Evolutionary conservation across 2,329 filamentous ascomycete species (phyloP).

Genomic region (Paraphoma sp.): DNA sequence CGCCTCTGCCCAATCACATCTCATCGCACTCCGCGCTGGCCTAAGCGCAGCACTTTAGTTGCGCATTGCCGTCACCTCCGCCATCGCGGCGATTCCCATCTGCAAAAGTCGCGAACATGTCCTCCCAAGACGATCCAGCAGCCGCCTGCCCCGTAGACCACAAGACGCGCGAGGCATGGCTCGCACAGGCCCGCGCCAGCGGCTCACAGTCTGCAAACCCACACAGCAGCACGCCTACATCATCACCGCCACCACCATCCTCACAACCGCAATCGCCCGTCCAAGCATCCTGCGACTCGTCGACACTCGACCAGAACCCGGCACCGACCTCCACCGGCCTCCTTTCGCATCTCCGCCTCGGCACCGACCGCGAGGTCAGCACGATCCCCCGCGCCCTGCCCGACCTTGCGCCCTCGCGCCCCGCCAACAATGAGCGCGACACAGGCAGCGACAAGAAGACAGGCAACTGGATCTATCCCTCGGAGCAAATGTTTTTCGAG

Average conservation of each 20-base stretch:
- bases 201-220: conserved; percentile 26
- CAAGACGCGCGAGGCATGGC: conserved; percentile 86
- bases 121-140: conserved; percentile 41
- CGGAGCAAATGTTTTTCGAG: conserved; percentile 96
- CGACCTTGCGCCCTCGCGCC: conserved; percentile 40
- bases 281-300: conserved; percentile 48
- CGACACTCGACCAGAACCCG: conserved; percentile 40
- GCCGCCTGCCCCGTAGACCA: conserved; percentile 84
- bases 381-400: conserved; percentile 42
- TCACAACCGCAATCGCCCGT: conserved; percentile 20
- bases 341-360: conserved; percentile 42
- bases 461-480: conserved; percentile 97
- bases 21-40: conserved; percentile 19
- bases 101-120: conserved; percentile 22
- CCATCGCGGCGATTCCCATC: conserved; percentile 9
- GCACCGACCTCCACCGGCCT: conserved; percentile 20
- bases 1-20: conserved; percentile 24
- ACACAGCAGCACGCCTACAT: conserved; percentile 16
- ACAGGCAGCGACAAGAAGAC: conserved; percentile 65
- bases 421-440: conserved; percentile 80
- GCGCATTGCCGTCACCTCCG: conserved; percentile 22
- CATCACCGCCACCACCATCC: conserved; percentile 32
- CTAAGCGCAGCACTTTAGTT: conserved; percentile 32
- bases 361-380: conserved; percentile 54
- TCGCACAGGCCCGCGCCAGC: conserved; percentile 68